Evolutionary conservation across 73 alveolate genomes (phyloP).

Genomic region (Symbiodinium pilosum): DNA sequence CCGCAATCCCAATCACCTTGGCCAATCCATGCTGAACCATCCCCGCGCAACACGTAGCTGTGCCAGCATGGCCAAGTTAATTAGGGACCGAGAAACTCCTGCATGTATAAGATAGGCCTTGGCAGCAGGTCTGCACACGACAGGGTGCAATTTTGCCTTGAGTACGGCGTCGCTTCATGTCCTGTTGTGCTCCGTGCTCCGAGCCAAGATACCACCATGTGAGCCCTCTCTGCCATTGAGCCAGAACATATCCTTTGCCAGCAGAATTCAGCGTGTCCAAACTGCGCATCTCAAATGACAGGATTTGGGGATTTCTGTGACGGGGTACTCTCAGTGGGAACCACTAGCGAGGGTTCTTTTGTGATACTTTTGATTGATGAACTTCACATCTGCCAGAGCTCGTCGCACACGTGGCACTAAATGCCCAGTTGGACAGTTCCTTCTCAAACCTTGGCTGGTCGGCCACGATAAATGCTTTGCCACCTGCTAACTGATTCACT

Average conservation of each 20-base stretch:
- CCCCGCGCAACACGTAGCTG: not conserved
- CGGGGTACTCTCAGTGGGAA: too few relatives aligned
- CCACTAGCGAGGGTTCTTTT: not conserved
- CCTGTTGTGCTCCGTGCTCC: not conserved
- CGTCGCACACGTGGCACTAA: slow-evolving; percentile 91
- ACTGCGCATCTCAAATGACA: too few relatives aligned
- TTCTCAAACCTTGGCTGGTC: slow-evolving; percentile 55
- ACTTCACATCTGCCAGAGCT: not conserved
- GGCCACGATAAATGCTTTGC: too few relatives aligned
- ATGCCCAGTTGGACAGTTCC: slow-evolving; percentile 71
- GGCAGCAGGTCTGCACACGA: not conserved
- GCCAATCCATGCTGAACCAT: not conserved
- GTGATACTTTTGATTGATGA: not conserved
- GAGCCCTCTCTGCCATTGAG: slow-evolving; percentile 88
- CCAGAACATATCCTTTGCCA: slow-evolving; percentile 80
- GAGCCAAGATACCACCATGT: slow-evolving; percentile 52
- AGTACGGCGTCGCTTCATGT: too few relatives aligned
- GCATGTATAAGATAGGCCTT: slow-evolving; percentile 20
- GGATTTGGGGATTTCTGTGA: too few relatives aligned
- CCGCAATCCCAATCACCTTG: slow-evolving; percentile 48
- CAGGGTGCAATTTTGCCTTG: too few relatives aligned
- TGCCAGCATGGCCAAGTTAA: too few relatives aligned
- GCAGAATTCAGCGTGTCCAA: too few relatives aligned
- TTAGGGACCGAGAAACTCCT: not conserved
- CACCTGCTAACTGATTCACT: too few relatives aligned